Percentiles rank a stretch among this genome's conserved stretches.
Evolutionary conservation across 768 basidiomycete genomes (phyloP).

Genomic region (Rhodotorula taiwanensis): DNA sequence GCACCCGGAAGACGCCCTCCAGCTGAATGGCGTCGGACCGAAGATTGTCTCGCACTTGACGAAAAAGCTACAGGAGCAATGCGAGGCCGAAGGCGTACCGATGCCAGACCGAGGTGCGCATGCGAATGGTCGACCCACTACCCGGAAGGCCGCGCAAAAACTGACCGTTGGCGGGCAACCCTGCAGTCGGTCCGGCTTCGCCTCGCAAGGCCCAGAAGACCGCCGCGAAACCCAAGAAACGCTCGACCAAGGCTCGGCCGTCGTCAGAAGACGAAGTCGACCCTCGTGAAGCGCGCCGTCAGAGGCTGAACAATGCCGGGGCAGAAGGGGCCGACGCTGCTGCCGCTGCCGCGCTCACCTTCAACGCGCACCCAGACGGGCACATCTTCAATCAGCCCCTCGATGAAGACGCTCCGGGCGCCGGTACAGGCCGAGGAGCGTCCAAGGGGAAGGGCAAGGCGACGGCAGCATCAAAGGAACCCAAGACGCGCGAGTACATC

Average conservation of each 20-base stretch:
- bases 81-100: background rate
- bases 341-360: background rate
- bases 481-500: constrained; percentile 20
- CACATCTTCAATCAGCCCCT: background rate
- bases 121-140: background rate
- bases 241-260: constrained; percentile 1
- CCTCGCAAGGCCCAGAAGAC: background rate
- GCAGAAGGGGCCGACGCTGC: background rate
- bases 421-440: background rate
- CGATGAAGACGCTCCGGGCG: background rate
- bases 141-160: background rate
- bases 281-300: constrained; percentile 10
- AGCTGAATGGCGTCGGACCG: constrained; percentile 22
- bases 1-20: constrained; percentile 17
- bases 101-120: constrained; percentile 27
- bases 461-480: background rate
- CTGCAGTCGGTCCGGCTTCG: background rate
- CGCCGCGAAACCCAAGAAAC: background rate
- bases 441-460: constrained; percentile 13
- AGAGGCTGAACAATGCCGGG: background rate
- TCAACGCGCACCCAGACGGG: constrained; percentile 9
- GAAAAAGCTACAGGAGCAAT: background rate
- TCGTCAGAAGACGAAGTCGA: constrained; percentile 1
- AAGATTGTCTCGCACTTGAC: constrained; percentile 7
- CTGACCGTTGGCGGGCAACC: background rate